Evolutionary conservation across 2,329 filamentous ascomycete species (phyloP).

Genomic region (Monosporascus sp.): DNA sequence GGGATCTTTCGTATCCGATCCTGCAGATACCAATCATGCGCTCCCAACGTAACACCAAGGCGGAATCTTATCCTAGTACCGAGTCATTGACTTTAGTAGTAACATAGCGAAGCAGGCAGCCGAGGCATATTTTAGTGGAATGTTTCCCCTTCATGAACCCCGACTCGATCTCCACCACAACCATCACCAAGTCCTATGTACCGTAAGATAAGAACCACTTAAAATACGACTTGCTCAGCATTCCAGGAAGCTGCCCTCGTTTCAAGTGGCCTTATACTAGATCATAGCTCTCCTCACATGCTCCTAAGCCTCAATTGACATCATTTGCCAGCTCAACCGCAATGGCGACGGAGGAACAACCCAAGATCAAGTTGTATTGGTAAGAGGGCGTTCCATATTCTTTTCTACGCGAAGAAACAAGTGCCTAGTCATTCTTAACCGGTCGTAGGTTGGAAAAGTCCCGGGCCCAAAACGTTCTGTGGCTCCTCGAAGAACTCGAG

Average conservation of each 20-base stretch:
- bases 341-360: slow-evolving; percentile 28
- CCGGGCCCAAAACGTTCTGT: slow-evolving; percentile 75
- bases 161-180: too few relatives aligned
- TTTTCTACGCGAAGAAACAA: background rate
- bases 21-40: background rate
- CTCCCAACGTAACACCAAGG: background rate
- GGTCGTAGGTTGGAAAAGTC: slow-evolving; percentile 72
- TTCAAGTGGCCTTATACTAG: too few relatives aligned
- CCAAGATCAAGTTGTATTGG: slow-evolving; percentile 62
- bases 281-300: background rate
- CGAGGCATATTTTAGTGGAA: background rate
- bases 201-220: too few relatives aligned
- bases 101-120: background rate
- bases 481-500: slow-evolving; percentile 79
- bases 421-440: slow-evolving; percentile 6
- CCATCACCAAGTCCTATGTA: too few relatives aligned
- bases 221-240: too few relatives aligned
- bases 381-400: slow-evolving; percentile 24
- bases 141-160: too few relatives aligned
- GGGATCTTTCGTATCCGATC: background rate
- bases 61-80: background rate
- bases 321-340: background rate
- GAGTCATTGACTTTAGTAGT: background rate
- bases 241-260: too few relatives aligned
- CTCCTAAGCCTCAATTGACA: background rate